Base-by-base conservation (phyloP, 176 grass and related monocot genomes). In the Zizania latifolia region DNA sequence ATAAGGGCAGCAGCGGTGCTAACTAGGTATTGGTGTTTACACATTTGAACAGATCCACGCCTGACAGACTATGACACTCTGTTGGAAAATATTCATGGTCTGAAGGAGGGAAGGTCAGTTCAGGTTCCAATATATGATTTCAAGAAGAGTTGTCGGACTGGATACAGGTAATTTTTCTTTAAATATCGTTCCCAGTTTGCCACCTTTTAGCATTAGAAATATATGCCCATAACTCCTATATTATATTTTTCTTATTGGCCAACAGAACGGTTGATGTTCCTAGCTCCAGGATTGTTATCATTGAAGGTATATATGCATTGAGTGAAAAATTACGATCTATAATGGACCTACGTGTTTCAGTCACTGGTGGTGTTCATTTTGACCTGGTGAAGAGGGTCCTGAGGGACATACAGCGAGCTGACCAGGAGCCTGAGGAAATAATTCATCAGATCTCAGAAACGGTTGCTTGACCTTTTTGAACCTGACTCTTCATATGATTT, bases 51-150 rank as follows among this genome's bases (percentile, higher is more conserved):
- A 99, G 95, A 94, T 84, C 95, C 95, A 72, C 86, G 92, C 60
- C 82, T 99, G 67, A 94, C 91, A 53, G 92, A 99, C 70, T 99
- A 94, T 88, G 85, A 94, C 64, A 94, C 89, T 69, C 76, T 99
- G 65, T 55, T 99, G 82, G 85, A 99, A 90, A 99, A 99, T 71
- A 88, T 99, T 80, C 83, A 87, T 68, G 95, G 89, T 53, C 59
- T 99, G 39, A 99, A 90, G 76, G 86, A 94, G 65, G 92, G 95
- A 19, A 76, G 89, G 40, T 80, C 91, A 8, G 87, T 99, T 77
- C 74, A 99, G 82, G 95, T 99, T 65, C 95, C 95, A 68, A 94
- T 99, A 75, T 99, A 99, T 79, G 95, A 99, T 86, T 99, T 89
- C 87, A 99, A 94, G 78, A 70, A 16, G 22, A 99, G 95, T 68